Conservation (phyloP, 169 alveolate genomes). For the Eimeria praecox region DNA sequence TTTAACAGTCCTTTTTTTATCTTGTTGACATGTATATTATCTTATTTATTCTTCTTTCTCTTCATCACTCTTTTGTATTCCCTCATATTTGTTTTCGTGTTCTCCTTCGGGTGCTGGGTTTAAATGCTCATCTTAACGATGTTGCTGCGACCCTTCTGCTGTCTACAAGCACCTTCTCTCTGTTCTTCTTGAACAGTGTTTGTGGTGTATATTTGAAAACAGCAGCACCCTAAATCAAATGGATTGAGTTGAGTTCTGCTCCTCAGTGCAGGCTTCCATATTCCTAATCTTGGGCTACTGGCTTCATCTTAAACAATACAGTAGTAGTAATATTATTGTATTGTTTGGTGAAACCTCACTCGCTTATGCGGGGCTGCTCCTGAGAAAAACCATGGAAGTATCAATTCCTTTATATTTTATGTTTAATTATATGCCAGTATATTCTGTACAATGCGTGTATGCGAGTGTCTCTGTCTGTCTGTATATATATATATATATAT, state of each 20-base stretch:
- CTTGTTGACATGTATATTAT: not conserved
- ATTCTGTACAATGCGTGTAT: too few relatives aligned
- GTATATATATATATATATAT: too few relatives aligned
- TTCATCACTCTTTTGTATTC: too few relatives aligned
- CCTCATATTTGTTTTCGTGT: too few relatives aligned
- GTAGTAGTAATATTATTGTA: not conserved
- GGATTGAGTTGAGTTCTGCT: conserved; percentile 73
- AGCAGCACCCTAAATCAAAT: conserved; percentile 69
- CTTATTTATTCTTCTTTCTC: not conserved
- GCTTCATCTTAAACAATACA: not conserved
- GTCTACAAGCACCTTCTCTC: conserved; percentile 29
- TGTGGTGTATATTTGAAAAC: conserved; percentile 68
- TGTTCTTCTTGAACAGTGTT: not conserved
- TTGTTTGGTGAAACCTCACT: not conserved
- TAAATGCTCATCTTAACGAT: conserved; percentile 4
- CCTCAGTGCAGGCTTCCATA: conserved; percentile 75
- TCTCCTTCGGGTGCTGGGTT: conserved; percentile 68
- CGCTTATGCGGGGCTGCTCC: conserved; percentile 75
- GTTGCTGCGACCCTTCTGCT: conserved; percentile 71
- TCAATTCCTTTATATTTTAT: too few relatives aligned
- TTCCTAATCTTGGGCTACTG: conserved; percentile 78
- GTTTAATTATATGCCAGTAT: too few relatives aligned
- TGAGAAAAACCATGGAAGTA: conserved; percentile 77
- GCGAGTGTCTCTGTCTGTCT: too few relatives aligned
- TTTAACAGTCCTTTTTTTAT: not conserved